Base-by-base conservation (phyloP, 2,329 filamentous ascomycete species). In the Cyanodermella asteris region DNA sequence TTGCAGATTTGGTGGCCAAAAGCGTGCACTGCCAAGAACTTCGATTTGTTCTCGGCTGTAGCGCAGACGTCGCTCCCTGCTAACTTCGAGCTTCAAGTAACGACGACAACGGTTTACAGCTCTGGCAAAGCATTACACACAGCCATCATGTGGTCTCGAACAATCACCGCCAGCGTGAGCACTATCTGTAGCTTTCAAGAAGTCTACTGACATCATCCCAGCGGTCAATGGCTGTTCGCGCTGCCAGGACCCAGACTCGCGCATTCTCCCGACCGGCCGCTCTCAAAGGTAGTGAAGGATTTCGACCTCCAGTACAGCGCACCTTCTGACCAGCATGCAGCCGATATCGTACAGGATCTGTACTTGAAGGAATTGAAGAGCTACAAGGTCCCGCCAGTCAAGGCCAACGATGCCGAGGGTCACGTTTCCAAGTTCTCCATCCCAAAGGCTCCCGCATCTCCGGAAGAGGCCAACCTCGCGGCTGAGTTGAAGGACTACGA, bases 301-400 rank as follows among this genome's bases (percentile, higher is more conserved):
- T 41, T 53, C 54, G 46, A 51, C 52, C 45, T 49, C 11, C 12
- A n/a, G n/a, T n/a, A n/a, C n/a, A n/a, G n/a, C n/a, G n/a, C 6
- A 17, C 16, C 23, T 28, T 13, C 26, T 28, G 20, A 24, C 24
- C 23, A 16, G 30, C n/a, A 26, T 36, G 18, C 47, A 94, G 87
- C 78, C 69, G 87, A 97, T 55, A 70, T 91, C 45, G 78, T 97
- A 43, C 87, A 94, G 59, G 84, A 94, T 51, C 68, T 97, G 47
- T 97, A 97, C 65, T 71, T 97, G 42, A 75, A 73, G 53, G 82
- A 94, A 58, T 71, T 97, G 49, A 87, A 84, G 60, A 68, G 70
- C 55, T 94, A 91, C 74, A 94, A 94, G 68, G 60, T 72, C 36
- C 61, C 76, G 29, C 60, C 69, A 38, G 50, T 84, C 57, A 91